These are phyloP conservation scores for Peronospora farinosa DNA, from an alignment of 352 stramenopile genomes.

Conservation along the genomic window DNA sequence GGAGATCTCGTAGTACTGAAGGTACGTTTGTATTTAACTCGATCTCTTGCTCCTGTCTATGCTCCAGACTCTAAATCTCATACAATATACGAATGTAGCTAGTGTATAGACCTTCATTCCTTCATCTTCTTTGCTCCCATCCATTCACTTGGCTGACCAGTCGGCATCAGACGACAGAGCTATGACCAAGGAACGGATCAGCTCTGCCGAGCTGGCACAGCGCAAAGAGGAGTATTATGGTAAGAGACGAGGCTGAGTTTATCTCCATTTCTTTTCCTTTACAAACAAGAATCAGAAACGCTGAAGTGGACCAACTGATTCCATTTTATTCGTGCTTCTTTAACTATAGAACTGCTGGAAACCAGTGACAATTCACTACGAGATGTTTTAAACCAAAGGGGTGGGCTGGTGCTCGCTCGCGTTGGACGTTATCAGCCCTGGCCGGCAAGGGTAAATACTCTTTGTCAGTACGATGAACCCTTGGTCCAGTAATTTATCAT, in stretches of 20 bases:
- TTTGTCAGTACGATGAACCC: neutral
- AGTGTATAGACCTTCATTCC: conserved; percentile 3
- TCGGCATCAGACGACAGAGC: conserved; percentile 8
- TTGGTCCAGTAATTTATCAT: conserved; percentile 2
- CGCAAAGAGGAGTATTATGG: conserved; percentile 54
- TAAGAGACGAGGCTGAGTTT: conserved; percentile 3
- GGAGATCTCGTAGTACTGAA: conserved; percentile 11
- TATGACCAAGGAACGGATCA: conserved; percentile 38
- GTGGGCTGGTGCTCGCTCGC: conserved; percentile 68
- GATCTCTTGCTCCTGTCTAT: neutral
- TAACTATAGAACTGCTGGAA: conserved; percentile 46
- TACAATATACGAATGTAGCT: neutral
- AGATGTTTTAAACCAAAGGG: conserved; percentile 67
- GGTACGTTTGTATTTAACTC: conserved; percentile 2
- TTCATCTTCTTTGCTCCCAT: conserved; percentile 1
- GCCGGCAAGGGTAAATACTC: conserved; percentile 54
- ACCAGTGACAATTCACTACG: conserved; percentile 50
- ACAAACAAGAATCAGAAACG: neutral
- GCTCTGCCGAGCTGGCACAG: conserved; percentile 33
- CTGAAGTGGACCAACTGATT: neutral
- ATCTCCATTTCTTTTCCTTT: neutral
- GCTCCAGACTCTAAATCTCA: neutral
- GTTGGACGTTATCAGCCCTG: conserved; percentile 78
- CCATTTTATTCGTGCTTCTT: conserved; percentile 4
- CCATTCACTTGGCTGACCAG: conserved; percentile 6